A percentile compares a stretch with the other conserved stretches of the same genome.
Conservation (phyloP, 2,329 filamentous ascomycete species). For the Xylogone sp. region DNA sequence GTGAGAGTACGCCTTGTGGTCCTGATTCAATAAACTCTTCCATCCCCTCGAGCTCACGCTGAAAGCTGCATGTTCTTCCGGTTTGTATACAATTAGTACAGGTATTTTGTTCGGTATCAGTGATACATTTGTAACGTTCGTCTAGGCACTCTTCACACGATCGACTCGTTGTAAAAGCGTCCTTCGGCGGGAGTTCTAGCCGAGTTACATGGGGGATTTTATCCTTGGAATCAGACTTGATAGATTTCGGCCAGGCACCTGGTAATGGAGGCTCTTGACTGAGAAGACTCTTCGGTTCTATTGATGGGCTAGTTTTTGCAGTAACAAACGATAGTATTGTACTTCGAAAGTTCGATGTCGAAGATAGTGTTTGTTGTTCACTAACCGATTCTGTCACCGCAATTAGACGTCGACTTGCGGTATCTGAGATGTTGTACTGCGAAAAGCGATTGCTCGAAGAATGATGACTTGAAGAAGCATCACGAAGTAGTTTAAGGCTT, state of each 20-base stretch:
- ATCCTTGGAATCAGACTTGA: neutral
- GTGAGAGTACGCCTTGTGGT: neutral
- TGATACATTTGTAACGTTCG: neutral
- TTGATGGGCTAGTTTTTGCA: neutral
- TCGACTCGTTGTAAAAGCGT: neutral
- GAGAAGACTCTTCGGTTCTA: neutral
- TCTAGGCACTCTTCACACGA: neutral
- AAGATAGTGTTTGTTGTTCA: neutral
- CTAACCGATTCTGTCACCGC: constrained; percentile 1
- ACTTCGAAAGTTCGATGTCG: neutral
- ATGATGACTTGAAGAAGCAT: constrained; percentile 8
- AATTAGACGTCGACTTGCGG: constrained; percentile 9
- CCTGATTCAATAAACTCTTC: neutral
- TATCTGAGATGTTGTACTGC: constrained; percentile 10
- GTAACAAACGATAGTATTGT: neutral
- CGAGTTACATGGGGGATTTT: neutral
- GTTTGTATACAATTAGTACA: neutral
- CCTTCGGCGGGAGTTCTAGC: neutral
- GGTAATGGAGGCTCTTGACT: neutral
- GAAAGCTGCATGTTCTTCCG: neutral
- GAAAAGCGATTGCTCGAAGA: constrained; percentile 6
- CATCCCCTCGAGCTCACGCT: neutral
- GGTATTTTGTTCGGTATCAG: neutral
- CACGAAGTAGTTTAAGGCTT: constrained; percentile 16
- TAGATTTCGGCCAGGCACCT: neutral